Conservation (phyloP, 176 grass and related monocot genomes). For the Ensete ventricosum region DNA sequence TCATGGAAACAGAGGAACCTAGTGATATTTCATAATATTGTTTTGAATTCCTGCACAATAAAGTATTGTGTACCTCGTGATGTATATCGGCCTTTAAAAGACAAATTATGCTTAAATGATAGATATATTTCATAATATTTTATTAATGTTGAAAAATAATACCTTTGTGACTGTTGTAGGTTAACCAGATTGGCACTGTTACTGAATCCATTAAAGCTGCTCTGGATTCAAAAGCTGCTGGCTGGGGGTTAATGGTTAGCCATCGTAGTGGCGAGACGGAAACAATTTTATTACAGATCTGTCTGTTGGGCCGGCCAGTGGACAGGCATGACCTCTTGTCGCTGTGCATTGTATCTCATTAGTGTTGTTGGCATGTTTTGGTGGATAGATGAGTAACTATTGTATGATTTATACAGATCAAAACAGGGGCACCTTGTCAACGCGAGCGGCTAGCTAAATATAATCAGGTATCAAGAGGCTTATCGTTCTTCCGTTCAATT, state of each 20-base stretch:
- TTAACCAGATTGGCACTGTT: constrained; percentile 85
- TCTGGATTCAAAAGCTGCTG: constrained; percentile 84
- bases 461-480: constrained; percentile 55
- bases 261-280: constrained; percentile 97
- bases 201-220: constrained; percentile 92
- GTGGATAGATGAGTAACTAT: not conserved
- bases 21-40: not conserved
- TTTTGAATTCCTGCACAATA: not conserved
- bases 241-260: constrained; percentile 98
- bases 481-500: not conserved
- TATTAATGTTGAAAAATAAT: constrained; percentile 10
- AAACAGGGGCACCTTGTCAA: constrained; percentile 88
- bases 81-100: not conserved
- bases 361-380: not conserved
- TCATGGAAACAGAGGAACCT: too few relatives aligned
- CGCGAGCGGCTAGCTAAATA: constrained; percentile 90
- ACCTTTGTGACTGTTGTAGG: constrained; percentile 36
- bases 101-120: not conserved
- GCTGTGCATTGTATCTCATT: not conserved
- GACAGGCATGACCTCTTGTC: constrained; percentile 45
- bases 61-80: not conserved
- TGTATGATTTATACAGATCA: constrained; percentile 48
- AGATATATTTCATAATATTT: not conserved
- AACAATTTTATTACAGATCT: constrained; percentile 94
- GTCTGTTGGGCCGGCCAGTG: constrained; percentile 84